Evolutionary conservation across 306 rosid species (phyloP).

Genomic region (Cicer chorassanicum): DNA sequence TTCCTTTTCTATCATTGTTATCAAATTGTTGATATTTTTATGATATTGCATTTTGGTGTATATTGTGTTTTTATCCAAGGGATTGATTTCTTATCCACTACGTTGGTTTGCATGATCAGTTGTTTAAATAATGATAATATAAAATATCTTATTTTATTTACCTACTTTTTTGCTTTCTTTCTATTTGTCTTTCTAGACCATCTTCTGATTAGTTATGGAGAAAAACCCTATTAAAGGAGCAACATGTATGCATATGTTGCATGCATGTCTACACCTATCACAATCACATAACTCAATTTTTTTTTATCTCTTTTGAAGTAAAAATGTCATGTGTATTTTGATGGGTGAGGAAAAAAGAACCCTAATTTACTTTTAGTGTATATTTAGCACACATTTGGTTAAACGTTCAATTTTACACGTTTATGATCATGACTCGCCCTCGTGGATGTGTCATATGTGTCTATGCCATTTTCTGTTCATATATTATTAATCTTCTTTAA

Average conservation of each 20-base stretch:
- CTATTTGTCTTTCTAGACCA: constrained; percentile 46
- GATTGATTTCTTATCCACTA: constrained; percentile 1
- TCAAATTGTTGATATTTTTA: constrained; percentile 47
- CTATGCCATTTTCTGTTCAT: too few species aligned
- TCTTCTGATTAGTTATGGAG: constrained; percentile 48
- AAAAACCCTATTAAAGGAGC: constrained; percentile 50
- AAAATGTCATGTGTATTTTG: constrained; percentile 8
- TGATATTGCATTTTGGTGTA: constrained; percentile 42
- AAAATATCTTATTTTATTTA: background rate
- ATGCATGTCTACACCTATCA: constrained; percentile 58
- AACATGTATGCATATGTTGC: constrained; percentile 54
- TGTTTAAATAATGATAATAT: constrained; percentile 13
- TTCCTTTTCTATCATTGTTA: constrained; percentile 34
- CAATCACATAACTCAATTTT: constrained; percentile 25
- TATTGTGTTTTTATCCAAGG: constrained; percentile 32
- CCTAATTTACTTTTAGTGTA: constrained; percentile 34
- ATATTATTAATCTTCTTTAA: too few species aligned
- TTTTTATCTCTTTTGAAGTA: constrained; percentile 40
- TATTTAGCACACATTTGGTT: too few species aligned
- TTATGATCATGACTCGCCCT: too few species aligned
- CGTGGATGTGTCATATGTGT: too few species aligned
- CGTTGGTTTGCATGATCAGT: constrained; percentile 12
- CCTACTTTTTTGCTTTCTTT: background rate
- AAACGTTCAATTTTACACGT: too few species aligned
- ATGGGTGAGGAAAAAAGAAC: constrained; percentile 24